Percentiles rank a stretch among this genome's conserved stretches.
Conservation (phyloP, 305 asterid species). For the Monarda citriodora region DNA sequence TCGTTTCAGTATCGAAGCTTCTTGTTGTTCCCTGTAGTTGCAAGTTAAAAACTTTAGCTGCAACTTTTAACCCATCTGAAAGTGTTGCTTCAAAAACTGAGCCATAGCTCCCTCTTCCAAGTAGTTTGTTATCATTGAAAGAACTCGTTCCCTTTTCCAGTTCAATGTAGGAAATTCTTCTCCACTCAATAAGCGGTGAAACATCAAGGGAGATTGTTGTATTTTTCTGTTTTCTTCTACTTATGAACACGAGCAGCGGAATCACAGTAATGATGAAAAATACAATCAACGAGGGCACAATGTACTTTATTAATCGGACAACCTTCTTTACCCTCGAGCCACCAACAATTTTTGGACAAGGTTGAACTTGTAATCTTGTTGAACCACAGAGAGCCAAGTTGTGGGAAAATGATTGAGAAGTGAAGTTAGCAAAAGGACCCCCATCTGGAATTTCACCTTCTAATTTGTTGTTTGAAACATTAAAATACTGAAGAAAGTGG, state of each 20-base stretch:
- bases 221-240: neutral
- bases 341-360: neutral
- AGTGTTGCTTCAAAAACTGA: conserved; percentile 27
- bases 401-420: neutral
- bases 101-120: conserved; percentile 39
- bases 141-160: conserved; percentile 23
- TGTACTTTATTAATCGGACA: neutral
- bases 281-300: neutral
- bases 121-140: conserved; percentile 26
- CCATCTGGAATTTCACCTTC: conserved; percentile 17
- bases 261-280: neutral
- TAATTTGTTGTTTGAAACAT: conserved; percentile 13
- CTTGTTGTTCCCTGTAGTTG: conserved; percentile 13
- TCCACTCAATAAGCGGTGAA: conserved; percentile 2
- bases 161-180: conserved; percentile 27
- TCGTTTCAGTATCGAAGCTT: conserved; percentile 29
- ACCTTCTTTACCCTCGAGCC: neutral
- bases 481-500: neutral
- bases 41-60: conserved; percentile 34
- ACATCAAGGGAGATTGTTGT: neutral
- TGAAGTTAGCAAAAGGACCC: conserved; percentile 13
- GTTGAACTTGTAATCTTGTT: neutral
- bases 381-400: neutral
- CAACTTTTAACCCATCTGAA: conserved; percentile 26
- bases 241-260: neutral